These are phyloP conservation scores for Halenospora varia DNA, from an alignment of 495 filamentous ascomycete genomes.

Conservation along the genomic window DNA sequence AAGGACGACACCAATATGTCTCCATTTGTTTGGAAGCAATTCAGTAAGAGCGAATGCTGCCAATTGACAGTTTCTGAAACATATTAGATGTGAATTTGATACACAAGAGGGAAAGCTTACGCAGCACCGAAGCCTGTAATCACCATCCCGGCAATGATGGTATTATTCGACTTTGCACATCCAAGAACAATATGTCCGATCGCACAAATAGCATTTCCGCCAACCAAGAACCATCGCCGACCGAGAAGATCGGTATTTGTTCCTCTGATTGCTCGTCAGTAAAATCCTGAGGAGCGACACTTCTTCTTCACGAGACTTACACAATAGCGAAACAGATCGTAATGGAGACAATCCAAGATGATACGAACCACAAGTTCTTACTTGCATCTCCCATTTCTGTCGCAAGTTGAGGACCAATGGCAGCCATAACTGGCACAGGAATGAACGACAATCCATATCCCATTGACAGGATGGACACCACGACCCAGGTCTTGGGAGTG, in stretches of 20 bases:
- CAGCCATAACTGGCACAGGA: slow-evolving; percentile 2
- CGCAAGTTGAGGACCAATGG: slow-evolving; percentile 1
- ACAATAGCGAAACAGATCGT: slow-evolving; percentile 25
- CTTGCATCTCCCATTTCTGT: slow-evolving; percentile 5
- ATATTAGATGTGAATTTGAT: background rate
- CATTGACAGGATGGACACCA: slow-evolving; percentile 4
- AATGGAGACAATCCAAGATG: background rate
- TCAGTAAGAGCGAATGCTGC: slow-evolving; percentile 35
- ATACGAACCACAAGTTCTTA: background rate
- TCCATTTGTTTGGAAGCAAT: slow-evolving; percentile 35
- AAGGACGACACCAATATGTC: slow-evolving; percentile 27
- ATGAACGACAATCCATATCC: slow-evolving; percentile 8
- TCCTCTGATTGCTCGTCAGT: slow-evolving; percentile 1
- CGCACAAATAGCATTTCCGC: slow-evolving; percentile 3
- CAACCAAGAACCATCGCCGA: slow-evolving; percentile 22
- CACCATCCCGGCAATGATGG: slow-evolving; percentile 25
- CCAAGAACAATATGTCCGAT: slow-evolving; percentile 25
- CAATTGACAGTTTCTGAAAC: slow-evolving; percentile 19
- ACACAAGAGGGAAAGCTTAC: background rate
- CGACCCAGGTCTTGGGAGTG: slow-evolving; percentile 10
- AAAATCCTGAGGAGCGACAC: background rate
- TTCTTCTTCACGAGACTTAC: background rate
- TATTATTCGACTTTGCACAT: slow-evolving; percentile 14
- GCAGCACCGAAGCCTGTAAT: slow-evolving; percentile 26
- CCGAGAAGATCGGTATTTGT: slow-evolving; percentile 29